These are phyloP conservation scores for Neolentinus lepideus DNA, from an alignment of 1,284 basidiomycete genomes.

Conservation along the genomic window DNA sequence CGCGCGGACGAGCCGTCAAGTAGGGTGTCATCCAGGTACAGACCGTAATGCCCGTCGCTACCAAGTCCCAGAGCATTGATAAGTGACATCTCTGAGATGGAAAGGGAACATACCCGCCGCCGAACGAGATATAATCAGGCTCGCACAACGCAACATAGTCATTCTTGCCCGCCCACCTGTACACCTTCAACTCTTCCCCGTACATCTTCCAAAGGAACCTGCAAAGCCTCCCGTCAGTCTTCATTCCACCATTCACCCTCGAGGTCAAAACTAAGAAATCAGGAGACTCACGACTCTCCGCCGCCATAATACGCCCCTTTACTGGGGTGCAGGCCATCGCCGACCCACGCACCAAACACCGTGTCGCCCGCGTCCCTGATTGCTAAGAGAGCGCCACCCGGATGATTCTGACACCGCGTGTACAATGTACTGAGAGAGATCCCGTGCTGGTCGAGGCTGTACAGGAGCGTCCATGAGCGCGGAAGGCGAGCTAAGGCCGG, in stretches of 20 bases:
- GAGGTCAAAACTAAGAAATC: too few species aligned
- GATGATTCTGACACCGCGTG: slow-evolving; percentile 43
- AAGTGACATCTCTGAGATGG: background rate
- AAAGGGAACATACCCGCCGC: slow-evolving; percentile 68
- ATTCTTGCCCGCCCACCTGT: slow-evolving; percentile 86
- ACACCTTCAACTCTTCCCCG: slow-evolving; percentile 49
- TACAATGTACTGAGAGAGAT: slow-evolving; percentile 90
- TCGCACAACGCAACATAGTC: slow-evolving; percentile 89
- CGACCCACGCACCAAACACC: slow-evolving; percentile 78
- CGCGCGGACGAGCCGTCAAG: slow-evolving; percentile 77
- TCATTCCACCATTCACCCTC: too few species aligned
- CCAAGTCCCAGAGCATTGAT: background rate
- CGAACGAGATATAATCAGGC: slow-evolving; percentile 74
- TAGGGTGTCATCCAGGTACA: slow-evolving; percentile 84
- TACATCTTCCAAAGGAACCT: slow-evolving; percentile 75
- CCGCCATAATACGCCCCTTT: slow-evolving; percentile 75
- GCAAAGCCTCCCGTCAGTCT: too few species aligned
- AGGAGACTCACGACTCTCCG: slow-evolving; percentile 72
- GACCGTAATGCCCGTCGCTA: slow-evolving; percentile 82
- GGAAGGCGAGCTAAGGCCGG: slow-evolving; percentile 80
- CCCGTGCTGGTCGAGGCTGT: slow-evolving; percentile 94
- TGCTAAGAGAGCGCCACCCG: slow-evolving; percentile 44
- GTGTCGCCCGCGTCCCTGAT: slow-evolving; percentile 55
- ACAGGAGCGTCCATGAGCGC: slow-evolving; percentile 80
- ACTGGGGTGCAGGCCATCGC: slow-evolving; percentile 58